Evolutionary conservation across 2,329 filamentous ascomycete genomes (phyloP), one percentile per base, ranked within the genome.

Genomic region (Penicillium olsonii): DNA sequence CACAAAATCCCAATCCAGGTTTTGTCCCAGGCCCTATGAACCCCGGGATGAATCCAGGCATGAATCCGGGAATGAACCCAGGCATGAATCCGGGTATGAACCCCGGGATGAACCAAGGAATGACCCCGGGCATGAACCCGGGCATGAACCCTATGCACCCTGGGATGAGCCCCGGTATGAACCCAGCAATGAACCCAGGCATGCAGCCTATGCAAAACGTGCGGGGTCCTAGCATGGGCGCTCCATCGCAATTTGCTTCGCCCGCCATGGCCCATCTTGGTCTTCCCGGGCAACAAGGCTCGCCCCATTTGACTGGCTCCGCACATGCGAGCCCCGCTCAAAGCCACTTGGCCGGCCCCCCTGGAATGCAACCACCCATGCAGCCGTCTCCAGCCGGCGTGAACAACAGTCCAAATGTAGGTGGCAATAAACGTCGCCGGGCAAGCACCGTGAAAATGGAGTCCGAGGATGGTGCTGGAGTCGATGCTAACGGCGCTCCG

Each of bases 341-440:
- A 58, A 77, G 68, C 52, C 70, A 72, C 40, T 66, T 74, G 65
- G 72, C 73, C 52, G 68, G 78, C 51, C 63, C 78, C 53, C 62
- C 76, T 57, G 69, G 73, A 19, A 84, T 85, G 79, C 81, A 83
- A 77, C 64, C 82, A 73, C 61, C 81, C 39, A 77, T 78, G n/a
- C 80, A 77, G 55, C 68, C 72, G 76, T 65, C 79, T 65, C 44
- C 74, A 3, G 74, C 78, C 8, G 84, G 81, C 59, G 80, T 82
- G 26, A 85, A 82, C 56, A 84, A 83, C 5, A 85, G 83, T 56
- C 83, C 83, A 2, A 84, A 82, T 57, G 77, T 83, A 37, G 78
- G 58, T 27, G 58, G 72, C 40, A 78, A 77, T 60, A 86, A 86
- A 68, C 73, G 80, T 50, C 77, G 83, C 52, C 74, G 83, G 52